These are phyloP conservation scores for Claviceps citrina DNA, from an alignment of 2,329 filamentous ascomycete genomes.

Conservation along the genomic window DNA sequence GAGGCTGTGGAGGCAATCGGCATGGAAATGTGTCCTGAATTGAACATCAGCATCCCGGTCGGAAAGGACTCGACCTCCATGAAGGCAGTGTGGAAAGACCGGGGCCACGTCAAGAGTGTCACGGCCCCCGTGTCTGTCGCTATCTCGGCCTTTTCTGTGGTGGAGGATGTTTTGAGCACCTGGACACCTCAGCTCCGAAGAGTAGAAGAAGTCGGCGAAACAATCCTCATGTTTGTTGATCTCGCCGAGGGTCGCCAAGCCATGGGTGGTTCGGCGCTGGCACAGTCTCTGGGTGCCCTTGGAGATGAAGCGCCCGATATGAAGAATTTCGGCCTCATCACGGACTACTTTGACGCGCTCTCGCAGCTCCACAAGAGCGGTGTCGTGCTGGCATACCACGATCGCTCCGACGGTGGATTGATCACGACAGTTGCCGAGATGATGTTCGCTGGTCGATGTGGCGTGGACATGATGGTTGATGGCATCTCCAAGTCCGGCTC, in stretches of 20 bases:
- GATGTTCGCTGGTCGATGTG: slow-evolving; percentile 93
- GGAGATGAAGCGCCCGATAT: slow-evolving; percentile 79
- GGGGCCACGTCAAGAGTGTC: slow-evolving; percentile 59
- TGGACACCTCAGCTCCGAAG: slow-evolving; percentile 86
- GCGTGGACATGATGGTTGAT: slow-evolving; percentile 73
- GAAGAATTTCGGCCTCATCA: slow-evolving; percentile 62
- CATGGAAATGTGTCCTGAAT: slow-evolving; percentile 74
- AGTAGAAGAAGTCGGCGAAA: slow-evolving; percentile 76
- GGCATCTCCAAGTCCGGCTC: slow-evolving; percentile 47
- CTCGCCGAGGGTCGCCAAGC: slow-evolving; percentile 67
- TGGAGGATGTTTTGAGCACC: slow-evolving; percentile 67
- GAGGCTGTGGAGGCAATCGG: slow-evolving; percentile 88
- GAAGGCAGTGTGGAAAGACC: slow-evolving; percentile 90
- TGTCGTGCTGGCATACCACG: slow-evolving; percentile 80
- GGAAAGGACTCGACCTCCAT: slow-evolving; percentile 98
- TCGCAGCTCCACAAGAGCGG: slow-evolving; percentile 43
- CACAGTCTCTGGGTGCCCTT: slow-evolving; percentile 75
- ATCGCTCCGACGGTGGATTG: slow-evolving; percentile 82
- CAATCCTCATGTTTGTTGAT: slow-evolving; percentile 79
- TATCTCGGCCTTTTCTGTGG: slow-evolving; percentile 78
- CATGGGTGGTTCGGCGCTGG: slow-evolving; percentile 79
- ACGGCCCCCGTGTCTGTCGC: slow-evolving; percentile 84
- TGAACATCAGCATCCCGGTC: slow-evolving; percentile 89
- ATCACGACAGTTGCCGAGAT: slow-evolving; percentile 87
- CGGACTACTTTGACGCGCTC: slow-evolving; percentile 84